Conservation (phyloP, 176 grass and related monocot species). For the Tillandsia fasciculata region DNA sequence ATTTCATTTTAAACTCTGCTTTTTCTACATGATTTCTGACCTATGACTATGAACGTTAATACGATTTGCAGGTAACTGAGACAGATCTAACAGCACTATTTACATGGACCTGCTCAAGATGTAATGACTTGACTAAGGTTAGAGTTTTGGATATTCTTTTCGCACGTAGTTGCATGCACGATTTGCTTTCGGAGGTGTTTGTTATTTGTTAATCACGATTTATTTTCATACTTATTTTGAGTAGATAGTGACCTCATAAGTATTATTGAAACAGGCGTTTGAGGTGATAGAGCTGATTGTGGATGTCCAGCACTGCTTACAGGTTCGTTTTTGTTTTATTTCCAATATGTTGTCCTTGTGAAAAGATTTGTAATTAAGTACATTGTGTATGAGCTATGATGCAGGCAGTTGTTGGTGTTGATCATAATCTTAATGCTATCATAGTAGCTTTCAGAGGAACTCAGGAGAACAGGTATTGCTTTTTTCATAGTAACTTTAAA, state of each 20-base stretch:
- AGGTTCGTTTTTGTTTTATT: slow-evolving; percentile 35
- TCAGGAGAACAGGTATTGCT: slow-evolving; percentile 80
- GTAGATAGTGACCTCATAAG: slow-evolving; percentile 5
- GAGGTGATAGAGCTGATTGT: slow-evolving; percentile 78
- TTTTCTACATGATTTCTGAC: slow-evolving; percentile 7
- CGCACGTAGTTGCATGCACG: neutral
- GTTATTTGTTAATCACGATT: neutral
- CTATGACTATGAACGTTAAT: neutral
- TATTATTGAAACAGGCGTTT: slow-evolving; percentile 54
- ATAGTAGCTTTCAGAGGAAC: slow-evolving; percentile 86
- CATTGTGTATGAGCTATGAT: neutral
- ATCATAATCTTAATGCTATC: slow-evolving; percentile 61
- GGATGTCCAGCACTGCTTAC: slow-evolving; percentile 79
- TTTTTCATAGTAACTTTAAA: neutral
- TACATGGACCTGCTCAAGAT: slow-evolving; percentile 79
- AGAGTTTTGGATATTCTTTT: slow-evolving; percentile 7
- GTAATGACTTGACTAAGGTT: slow-evolving; percentile 73
- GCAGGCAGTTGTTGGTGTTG: slow-evolving; percentile 60
- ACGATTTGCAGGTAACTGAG: slow-evolving; percentile 37
- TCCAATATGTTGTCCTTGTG: slow-evolving; percentile 6
- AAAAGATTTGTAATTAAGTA: neutral
- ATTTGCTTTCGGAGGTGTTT: slow-evolving; percentile 5
- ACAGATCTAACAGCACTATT: slow-evolving; percentile 60
- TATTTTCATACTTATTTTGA: slow-evolving; percentile 10
- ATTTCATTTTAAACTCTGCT: neutral